Conservation (phyloP, 2,329 filamentous ascomycete species). For the Macrophomina phaseolina region DNA sequence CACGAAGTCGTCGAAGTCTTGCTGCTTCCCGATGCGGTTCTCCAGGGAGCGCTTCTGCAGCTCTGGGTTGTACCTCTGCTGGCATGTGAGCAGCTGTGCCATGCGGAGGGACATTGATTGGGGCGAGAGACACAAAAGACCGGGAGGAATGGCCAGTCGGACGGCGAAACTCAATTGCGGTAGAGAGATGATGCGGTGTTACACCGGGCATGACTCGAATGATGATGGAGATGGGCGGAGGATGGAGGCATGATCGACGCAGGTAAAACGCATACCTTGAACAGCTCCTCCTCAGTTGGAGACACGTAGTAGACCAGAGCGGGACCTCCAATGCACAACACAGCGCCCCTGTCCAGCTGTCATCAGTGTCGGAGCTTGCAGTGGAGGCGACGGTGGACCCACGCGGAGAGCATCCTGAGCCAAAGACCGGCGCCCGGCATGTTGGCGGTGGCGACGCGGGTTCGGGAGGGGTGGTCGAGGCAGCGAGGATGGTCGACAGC, state of each 20-base stretch:
- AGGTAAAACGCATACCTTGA: conserved; percentile 57
- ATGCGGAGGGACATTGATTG: neutral
- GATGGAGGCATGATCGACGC: conserved; percentile 6
- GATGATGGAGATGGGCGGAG: neutral
- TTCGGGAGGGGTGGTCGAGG: neutral
- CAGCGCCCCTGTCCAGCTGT: conserved; percentile 63
- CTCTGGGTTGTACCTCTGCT: conserved; percentile 85
- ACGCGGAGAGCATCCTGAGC: conserved; percentile 73
- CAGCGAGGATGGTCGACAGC: neutral
- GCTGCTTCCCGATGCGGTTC: conserved; percentile 72
- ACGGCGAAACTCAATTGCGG: neutral
- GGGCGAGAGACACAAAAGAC: neutral
- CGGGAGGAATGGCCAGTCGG: neutral
- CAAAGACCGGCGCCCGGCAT: conserved; percentile 49
- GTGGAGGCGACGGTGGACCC: conserved; percentile 29
- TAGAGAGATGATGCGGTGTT: neutral
- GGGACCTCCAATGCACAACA: conserved; percentile 81
- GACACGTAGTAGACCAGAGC: conserved; percentile 79
- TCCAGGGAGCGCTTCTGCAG: conserved; percentile 89
- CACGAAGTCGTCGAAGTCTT: conserved; percentile 92
- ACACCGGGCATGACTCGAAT: neutral
- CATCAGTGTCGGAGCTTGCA: conserved; percentile 16
- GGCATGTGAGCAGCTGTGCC: neutral
- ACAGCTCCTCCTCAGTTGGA: conserved; percentile 90
- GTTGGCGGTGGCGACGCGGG: neutral